These are phyloP conservation scores for Suillus subalutaceus DNA, from an alignment of 768 basidiomycete species.

Conservation along the genomic window DNA sequence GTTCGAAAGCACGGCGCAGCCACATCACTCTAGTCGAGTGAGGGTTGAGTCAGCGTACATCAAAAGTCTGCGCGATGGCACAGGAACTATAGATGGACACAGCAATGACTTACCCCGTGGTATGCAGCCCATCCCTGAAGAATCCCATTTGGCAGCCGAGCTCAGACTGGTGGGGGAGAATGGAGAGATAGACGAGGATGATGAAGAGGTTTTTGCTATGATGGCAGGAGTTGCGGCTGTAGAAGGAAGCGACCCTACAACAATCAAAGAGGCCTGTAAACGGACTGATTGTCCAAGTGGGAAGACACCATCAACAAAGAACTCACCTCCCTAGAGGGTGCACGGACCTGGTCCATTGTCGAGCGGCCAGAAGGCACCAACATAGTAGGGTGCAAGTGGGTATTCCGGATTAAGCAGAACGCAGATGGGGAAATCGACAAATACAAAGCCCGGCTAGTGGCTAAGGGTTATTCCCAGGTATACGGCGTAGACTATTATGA, in stretches of 20 bases:
- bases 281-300: slow-evolving; percentile 25
- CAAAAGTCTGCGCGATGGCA: neutral
- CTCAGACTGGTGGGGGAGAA: slow-evolving; percentile 12
- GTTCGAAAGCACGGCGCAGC: too few species aligned
- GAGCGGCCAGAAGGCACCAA: slow-evolving; percentile 19
- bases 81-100: neutral
- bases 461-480: neutral
- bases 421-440: neutral
- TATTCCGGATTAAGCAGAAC: too few species aligned
- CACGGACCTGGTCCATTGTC: slow-evolving; percentile 34
- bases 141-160: neutral
- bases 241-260: slow-evolving; percentile 17
- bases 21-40: too few species aligned
- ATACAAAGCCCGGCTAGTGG: neutral
- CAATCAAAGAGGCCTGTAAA: slow-evolving; percentile 23
- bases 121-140: too few species aligned
- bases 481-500: neutral
- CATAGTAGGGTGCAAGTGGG: too few species aligned
- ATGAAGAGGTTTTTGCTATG: slow-evolving; percentile 10
- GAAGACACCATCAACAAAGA: slow-evolving; percentile 24
- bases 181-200: slow-evolving; percentile 14
- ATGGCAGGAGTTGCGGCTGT: neutral
- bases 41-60: too few species aligned
- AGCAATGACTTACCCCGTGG: neutral
- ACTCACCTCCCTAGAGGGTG: slow-evolving; percentile 13